phyloP scores from a whole-genome alignment of 2,329 filamentous ascomycete species.

The Trichoderma simmonsii region DNA sequence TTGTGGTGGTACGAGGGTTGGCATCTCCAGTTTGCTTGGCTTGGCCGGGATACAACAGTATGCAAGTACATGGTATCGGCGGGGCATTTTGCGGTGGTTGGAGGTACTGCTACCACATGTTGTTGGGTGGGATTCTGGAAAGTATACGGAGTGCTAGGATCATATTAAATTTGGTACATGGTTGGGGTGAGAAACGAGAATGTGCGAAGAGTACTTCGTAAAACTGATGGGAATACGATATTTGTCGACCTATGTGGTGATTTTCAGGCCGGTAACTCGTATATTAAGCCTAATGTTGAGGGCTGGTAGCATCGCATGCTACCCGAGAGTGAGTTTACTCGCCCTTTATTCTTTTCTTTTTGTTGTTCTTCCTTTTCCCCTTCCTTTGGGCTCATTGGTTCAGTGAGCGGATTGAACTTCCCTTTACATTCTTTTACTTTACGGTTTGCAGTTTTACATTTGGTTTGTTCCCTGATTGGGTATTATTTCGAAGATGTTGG shows the following conservation, averaged over 20 bases:
- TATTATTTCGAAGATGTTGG: not conserved
- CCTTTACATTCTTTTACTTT: not conserved
- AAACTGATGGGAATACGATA: not conserved
- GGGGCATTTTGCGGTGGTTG: not conserved
- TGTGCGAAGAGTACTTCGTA: not conserved
- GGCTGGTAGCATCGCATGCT: not conserved
- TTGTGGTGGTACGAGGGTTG: not conserved
- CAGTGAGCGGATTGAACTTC: not conserved
- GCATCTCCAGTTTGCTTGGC: not conserved
- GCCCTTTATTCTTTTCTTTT: not conserved
- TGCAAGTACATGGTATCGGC: not conserved
- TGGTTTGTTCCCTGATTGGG: not conserved
- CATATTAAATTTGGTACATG: not conserved
- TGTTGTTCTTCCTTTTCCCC: not conserved
- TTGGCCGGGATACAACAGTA: not conserved
- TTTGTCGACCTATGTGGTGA: not conserved
- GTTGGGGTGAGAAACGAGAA: not conserved
- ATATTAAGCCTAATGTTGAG: not conserved
- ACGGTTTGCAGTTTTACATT: not conserved
- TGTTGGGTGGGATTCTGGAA: not conserved
- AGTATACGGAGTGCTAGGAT: not conserved
- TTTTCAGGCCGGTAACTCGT: not conserved
- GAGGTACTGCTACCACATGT: not conserved
- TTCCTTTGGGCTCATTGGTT: not conserved
- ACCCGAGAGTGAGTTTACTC: not conserved